Conservation (phyloP, 2,329 filamentous ascomycete genomes). For the Talaromyces piceae region DNA sequence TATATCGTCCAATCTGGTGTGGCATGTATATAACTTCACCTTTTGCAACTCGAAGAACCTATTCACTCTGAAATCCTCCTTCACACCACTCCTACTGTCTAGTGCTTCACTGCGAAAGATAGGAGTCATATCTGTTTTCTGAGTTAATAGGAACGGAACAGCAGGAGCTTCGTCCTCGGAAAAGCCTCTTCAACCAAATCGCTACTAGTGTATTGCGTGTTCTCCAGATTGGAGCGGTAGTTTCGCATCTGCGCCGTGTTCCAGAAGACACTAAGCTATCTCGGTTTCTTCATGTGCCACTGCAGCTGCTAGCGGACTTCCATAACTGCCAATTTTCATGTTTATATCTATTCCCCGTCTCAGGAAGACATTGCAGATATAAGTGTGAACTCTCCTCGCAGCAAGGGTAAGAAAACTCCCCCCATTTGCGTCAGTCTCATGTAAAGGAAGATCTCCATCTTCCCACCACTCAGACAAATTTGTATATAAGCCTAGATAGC, state of each 20-base stretch:
- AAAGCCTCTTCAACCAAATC: too few species aligned
- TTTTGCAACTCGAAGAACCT: too few species aligned
- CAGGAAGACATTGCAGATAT: not conserved
- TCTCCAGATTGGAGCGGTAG: too few species aligned
- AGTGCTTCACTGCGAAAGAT: too few species aligned
- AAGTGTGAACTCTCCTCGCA: not conserved
- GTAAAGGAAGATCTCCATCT: not conserved
- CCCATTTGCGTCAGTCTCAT: not conserved
- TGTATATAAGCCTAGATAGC: not conserved
- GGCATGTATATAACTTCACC: too few species aligned
- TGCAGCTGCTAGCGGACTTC: not conserved
- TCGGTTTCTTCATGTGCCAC: not conserved
- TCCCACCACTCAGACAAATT: slow-evolving; percentile 1
- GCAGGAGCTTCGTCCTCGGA: too few species aligned
- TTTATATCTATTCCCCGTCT: not conserved
- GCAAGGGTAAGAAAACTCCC: not conserved
- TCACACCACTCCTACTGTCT: too few species aligned
- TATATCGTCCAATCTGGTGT: too few species aligned
- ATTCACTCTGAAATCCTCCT: too few species aligned
- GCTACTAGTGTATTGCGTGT: too few species aligned
- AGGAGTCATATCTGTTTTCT: too few species aligned
- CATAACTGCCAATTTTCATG: not conserved
- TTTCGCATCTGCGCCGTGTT: slow-evolving; percentile 2
- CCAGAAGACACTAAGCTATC: not conserved
- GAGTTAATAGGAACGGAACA: too few species aligned